Percentiles rank a stretch among this genome's conserved stretches.
Evolutionary conservation across 2,329 filamentous ascomycete species (phyloP).

Genomic region (Beauveria asiatica): DNA sequence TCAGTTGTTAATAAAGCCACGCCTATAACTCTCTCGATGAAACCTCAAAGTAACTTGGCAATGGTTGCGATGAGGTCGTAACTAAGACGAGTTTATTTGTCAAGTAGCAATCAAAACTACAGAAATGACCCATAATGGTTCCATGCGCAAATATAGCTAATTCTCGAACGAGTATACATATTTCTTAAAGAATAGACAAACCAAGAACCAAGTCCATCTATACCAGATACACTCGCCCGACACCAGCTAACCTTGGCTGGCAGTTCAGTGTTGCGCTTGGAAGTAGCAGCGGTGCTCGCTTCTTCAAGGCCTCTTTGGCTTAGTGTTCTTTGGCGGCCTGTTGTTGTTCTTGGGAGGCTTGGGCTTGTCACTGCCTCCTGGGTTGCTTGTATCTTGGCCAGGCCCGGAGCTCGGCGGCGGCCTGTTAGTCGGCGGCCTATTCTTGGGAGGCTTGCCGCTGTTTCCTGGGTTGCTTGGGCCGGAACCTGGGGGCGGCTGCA

Average conservation of each 20-base stretch:
- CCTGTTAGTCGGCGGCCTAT: no score
- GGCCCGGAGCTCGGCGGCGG: no score
- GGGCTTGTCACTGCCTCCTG: no score
- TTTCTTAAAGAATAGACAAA: not conserved
- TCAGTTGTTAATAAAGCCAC: not conserved
- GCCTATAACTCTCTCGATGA: not conserved
- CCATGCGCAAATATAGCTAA: not conserved
- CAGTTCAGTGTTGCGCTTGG: not conserved
- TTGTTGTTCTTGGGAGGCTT: no score
- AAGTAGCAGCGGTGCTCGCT: not conserved
- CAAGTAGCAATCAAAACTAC: not conserved
- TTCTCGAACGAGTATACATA: not conserved
- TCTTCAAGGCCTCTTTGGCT: not conserved
- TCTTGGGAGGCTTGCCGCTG: no score
- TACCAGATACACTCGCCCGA: not conserved
- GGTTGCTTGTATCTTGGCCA: no score
- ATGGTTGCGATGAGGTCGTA: not conserved
- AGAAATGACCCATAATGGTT: not conserved
- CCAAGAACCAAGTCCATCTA: not conserved
- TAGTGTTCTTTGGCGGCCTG: no score
- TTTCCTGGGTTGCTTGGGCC: no score
- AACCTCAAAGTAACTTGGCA: not conserved
- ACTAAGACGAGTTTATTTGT: not conserved
- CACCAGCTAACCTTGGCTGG: not conserved
- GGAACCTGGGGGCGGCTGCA: not conserved